Base-by-base conservation (phyloP, 2,329 filamentous ascomycete genomes). In the Emmonsia crescens region DNA sequence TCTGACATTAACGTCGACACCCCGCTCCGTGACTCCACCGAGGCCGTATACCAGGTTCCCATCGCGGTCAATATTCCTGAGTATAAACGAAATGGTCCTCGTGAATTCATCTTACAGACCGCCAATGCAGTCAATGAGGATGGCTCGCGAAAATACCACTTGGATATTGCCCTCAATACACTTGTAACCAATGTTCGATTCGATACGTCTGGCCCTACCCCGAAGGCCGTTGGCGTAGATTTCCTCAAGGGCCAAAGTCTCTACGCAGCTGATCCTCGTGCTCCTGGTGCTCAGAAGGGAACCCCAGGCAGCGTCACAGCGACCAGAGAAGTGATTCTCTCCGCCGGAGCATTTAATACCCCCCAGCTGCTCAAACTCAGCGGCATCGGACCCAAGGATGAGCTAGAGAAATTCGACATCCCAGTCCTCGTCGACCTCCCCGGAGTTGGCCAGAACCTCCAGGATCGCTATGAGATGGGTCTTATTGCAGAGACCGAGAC, bases 281-380 rank as follows among this genome's bases (percentile, higher is more conserved):
- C 72, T 27, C 63, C 61, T 5, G 67, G 59, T 5, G 57, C 63
- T 4, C 48, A 62, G 27, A 44, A 46, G 1, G 78, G 77, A 40
- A 72, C 65, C 10, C 66, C 73, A 9, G 78, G 78, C 21, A 72
- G 71, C 52, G 75, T 74, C 16, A 71, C 68, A 29, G 77, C 78
- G 1, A 70, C 67, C 31, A 71, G 70, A 29, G 77, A 79, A 64
- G 74, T 79, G 19, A 77, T 79, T 61, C 58, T 79, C 10, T 70
- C 76, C 8, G 76, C 70, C 10, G 85, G 85, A 12, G 78, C 83
- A 0, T 87, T 83, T 72, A 84, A 87, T 71, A 82, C 80, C 0
- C 83, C 84, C 8, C 85, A 87, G 69, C 73, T 88, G 5, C 79
- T 87, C 16, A 83, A 85, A 74, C 78, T 86, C 2, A 82, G 77